Base-by-base conservation (phyloP, 2,329 filamentous ascomycete genomes). In the Mycosphaerella sp. region DNA sequence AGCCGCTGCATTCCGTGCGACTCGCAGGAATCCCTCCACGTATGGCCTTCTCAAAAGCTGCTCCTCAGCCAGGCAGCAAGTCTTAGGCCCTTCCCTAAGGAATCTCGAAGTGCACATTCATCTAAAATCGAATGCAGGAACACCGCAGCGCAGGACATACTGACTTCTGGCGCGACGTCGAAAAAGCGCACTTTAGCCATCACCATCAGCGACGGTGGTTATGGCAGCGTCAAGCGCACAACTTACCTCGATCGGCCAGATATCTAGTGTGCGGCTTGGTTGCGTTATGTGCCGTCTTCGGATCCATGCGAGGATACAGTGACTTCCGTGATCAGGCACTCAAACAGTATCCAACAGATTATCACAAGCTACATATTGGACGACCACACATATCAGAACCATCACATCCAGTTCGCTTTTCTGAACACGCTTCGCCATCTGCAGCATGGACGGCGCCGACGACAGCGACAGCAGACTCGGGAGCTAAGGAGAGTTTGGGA, bases 291-390 rank as follows among this genome's bases (percentile, higher is more conserved):
- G 53, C 56, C 7, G 4, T 21, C 4, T n/a, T 44, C 4, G 59
- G 55, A 12, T 51, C 59, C 17, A 10, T 48, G 6, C 53, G 53
- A 11, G 53, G 55, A 9, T 23, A 55, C 6, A 40, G 48, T 7
- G 54, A 61, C 10, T n/a, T 56, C 5, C 48, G 53, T 9, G 57
- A 61, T 43, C 55, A 61, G 32, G 34, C 34, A 5, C 29, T 59
- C 32, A 59, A 61, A 45, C 50, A 38, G 6, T 44, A 43, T 21
- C 39, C 57, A 3, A 61, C 59, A 1, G 50, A 58, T 46, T 61
- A 59, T 41, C 39, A 48, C 9, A 26, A 14, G 12, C 47, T 61
- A 8, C 21, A 42, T 10, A 17, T 7, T 21, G 4, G 3, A 10
- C 17, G 26, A 26, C 23, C 10, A 29, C 9, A 9, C 52, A 11